Base-by-base conservation (phyloP, 2,329 filamentous ascomycete genomes). In the Lecanosticta acicola region DNA sequence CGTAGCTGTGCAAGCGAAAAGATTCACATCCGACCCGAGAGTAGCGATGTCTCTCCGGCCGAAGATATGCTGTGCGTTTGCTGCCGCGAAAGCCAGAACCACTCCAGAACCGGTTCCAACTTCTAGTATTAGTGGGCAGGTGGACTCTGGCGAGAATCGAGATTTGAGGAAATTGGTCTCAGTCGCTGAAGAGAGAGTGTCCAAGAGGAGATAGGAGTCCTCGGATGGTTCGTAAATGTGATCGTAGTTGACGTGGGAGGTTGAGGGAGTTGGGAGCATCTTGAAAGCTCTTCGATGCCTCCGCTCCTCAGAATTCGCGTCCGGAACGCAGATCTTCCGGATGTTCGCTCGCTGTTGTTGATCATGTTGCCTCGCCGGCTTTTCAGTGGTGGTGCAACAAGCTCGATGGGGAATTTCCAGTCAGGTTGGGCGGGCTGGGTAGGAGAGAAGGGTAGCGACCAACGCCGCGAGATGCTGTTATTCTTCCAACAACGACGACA, bases 201-300 rank as follows among this genome's bases (percentile, higher is more conserved):
- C 91, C 21, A 98, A 80, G 39, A 98, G 78, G 36, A 98, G 79
- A 64, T 88, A 98, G 3, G 90, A 96, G 71, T 98, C 93, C 69
- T 98, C 93, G 9, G 91, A 85, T 29, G 93, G 93, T 64, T 96
- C 90, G 70, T 98, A 98, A 57, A 97, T 83, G 45, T 84, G 81
- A 66, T 87, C 80, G 69, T 90, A 94, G 44, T 84, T 80, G 49
- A 97, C 87, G 70, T 98, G 93, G 17, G 86, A 86, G 2, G 93
- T 98, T 47, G 87, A 87, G 11, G 93, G 93, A 1, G 93, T 98
- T 8, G 91, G 90, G 20, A 98, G 80, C 90, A 96, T 95, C 21
- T 32, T 63, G 7, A 11, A 29, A 11, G 24, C n/a, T n/a, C n/a
- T n/a, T n/a, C n/a, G n/a, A n/a, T n/a, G n/a, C n/a, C n/a, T n/a